These are phyloP conservation scores for Alternaria brassicae DNA, from an alignment of 2,329 filamentous ascomycete genomes.

Conservation along the genomic window DNA sequence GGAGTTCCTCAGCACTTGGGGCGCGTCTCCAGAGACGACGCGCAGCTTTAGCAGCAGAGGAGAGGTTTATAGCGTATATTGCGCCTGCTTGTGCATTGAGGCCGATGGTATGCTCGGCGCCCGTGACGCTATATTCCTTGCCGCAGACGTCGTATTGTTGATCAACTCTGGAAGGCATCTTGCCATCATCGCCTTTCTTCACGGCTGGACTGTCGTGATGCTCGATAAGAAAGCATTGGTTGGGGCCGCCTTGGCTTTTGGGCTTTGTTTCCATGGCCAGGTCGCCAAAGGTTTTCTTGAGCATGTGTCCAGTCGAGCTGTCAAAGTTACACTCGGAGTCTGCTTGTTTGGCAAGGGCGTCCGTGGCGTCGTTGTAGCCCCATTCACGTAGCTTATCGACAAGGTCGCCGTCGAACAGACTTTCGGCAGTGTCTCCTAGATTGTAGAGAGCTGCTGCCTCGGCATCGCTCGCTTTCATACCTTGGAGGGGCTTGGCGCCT, in stretches of 20 bases:
- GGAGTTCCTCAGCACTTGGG: slow-evolving; percentile 18
- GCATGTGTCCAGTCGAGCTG: slow-evolving; percentile 8
- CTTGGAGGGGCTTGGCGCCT: slow-evolving; percentile 18
- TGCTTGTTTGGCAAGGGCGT: slow-evolving; percentile 4
- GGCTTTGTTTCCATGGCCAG: slow-evolving; percentile 15
- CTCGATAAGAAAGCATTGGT: slow-evolving; percentile 23
- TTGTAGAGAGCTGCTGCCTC: slow-evolving; percentile 16
- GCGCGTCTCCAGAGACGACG: slow-evolving; percentile 16
- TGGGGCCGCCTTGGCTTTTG: slow-evolving; percentile 17
- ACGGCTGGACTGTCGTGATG: slow-evolving; percentile 18
- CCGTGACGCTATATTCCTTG: slow-evolving; percentile 18
- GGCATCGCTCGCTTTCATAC: slow-evolving; percentile 18
- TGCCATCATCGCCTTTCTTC: slow-evolving; percentile 6
- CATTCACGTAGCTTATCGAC: slow-evolving; percentile 11
- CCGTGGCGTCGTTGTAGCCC: slow-evolving; percentile 21
- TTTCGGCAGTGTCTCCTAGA: slow-evolving; percentile 10
- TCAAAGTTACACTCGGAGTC: slow-evolving; percentile 18
- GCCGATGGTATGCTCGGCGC: slow-evolving; percentile 19
- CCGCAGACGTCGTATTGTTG: slow-evolving; percentile 26
- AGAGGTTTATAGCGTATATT: slow-evolving; percentile 13
- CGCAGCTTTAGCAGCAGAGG: slow-evolving; percentile 14
- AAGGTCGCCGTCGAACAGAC: slow-evolving; percentile 15
- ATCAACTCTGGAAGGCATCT: background rate
- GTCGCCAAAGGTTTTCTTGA: slow-evolving; percentile 10
- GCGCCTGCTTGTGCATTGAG: slow-evolving; percentile 18